Percentiles rank a stretch among this genome's conserved stretches.
These are phyloP conservation scores for Epichloe brachyelytri DNA, from an alignment of 2,329 filamentous ascomycete species.

Conservation along the genomic window DNA sequence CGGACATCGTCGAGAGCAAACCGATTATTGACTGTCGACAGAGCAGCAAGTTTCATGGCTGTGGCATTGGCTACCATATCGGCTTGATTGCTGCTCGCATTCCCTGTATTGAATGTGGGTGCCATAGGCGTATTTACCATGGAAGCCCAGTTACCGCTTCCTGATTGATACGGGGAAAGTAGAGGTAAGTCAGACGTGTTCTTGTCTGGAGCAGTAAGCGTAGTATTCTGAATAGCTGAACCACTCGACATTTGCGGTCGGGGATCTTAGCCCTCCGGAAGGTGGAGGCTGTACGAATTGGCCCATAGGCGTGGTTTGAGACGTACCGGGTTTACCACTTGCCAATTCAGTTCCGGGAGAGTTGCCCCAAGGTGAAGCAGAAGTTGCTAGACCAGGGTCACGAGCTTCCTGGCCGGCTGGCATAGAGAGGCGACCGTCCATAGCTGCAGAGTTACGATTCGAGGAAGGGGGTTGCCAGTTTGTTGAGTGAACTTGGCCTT, in stretches of 20 bases:
- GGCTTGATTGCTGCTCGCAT: conserved; percentile 54
- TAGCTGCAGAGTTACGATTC: conserved; percentile 78
- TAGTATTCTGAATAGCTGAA: conserved; percentile 69
- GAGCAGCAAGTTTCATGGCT: conserved; percentile 93
- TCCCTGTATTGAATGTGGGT: conserved; percentile 55
- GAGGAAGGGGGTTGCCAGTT: conserved; percentile 83
- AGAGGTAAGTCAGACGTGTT: conserved; percentile 61
- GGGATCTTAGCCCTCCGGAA: conserved; percentile 60
- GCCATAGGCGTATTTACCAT: conserved; percentile 98
- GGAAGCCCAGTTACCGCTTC: conserved; percentile 92
- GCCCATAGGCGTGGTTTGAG: conserved; percentile 69
- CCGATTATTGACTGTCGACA: conserved; percentile 96
- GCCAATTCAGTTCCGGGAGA: conserved; percentile 36
- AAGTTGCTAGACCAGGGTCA: conserved; percentile 13
- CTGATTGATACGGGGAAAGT: conserved; percentile 68
- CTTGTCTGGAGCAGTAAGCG: conserved; percentile 57
- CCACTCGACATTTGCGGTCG: conserved; percentile 56
- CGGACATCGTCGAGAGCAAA: conserved; percentile 94
- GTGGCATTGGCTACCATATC: conserved; percentile 99
- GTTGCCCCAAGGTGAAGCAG: conserved; percentile 62
- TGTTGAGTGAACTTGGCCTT: conserved; percentile 96
- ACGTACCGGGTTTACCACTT: conserved; percentile 61
- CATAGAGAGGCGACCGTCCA: conserved; percentile 66
- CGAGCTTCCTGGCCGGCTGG: conserved; percentile 36
- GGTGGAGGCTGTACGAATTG: conserved; percentile 81